Percentiles rank a stretch among this genome's conserved stretches.
Evolutionary conservation across 2,329 filamentous ascomycete species (phyloP).

Genomic region (Aspergillus aculeatus): DNA sequence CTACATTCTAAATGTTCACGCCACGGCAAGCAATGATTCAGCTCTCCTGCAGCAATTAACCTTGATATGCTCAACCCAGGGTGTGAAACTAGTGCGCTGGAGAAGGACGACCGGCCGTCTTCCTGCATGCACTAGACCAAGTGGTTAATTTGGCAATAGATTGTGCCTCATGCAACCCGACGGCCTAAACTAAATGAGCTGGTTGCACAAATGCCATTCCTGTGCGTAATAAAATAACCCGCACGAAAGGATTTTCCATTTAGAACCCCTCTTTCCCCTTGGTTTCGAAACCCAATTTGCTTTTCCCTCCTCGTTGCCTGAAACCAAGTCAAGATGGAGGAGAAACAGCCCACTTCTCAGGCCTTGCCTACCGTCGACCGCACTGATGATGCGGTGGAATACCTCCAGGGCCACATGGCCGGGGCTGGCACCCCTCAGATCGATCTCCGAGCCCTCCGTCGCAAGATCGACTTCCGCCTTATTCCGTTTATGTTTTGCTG

Average conservation of each 20-base stretch:
- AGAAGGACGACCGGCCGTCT: no score
- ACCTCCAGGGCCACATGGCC: constrained; percentile 20
- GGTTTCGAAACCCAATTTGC: background rate
- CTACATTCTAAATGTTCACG: background rate
- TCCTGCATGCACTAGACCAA: no score
- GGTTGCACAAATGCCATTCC: no score
- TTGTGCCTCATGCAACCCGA: no score
- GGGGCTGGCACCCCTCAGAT: constrained; percentile 8
- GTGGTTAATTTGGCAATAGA: no score
- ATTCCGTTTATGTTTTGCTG: constrained; percentile 35
- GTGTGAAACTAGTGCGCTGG: no score
- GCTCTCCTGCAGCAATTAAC: background rate
- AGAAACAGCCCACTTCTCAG: constrained; percentile 11
- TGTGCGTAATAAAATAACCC: no score
- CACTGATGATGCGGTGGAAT: constrained; percentile 23
- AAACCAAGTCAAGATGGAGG: constrained; percentile 6
- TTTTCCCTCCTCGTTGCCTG: background rate
- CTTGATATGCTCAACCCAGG: no score
- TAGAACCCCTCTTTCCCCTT: background rate
- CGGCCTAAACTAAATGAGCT: no score
- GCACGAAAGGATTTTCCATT: no score
- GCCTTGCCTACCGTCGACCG: background rate
- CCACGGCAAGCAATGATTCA: background rate
- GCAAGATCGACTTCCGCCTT: constrained; percentile 33
- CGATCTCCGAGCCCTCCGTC: constrained; percentile 24